phyloP scores from a whole-genome alignment of 495 filamentous ascomycete species.

The Penicillium lagena region DNA sequence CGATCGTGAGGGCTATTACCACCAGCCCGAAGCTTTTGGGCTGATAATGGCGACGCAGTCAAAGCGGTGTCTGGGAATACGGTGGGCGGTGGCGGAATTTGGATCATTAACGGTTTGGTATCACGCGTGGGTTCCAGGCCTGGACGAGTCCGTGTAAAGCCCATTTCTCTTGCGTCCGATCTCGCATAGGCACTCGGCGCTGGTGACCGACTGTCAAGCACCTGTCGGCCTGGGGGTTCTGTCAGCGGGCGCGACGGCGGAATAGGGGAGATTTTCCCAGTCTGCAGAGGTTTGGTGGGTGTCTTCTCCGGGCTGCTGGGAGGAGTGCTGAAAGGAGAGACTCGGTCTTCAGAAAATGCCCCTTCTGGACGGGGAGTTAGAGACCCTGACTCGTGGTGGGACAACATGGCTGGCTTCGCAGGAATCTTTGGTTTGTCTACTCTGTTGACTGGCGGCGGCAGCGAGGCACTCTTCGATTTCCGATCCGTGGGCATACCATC shows the following conservation, averaged over 20 bases:
- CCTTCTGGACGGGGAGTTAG: constrained; percentile 31
- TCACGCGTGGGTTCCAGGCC: constrained; percentile 20
- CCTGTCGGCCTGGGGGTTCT: constrained; percentile 18
- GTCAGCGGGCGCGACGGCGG: constrained; percentile 13
- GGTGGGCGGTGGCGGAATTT: constrained; percentile 23
- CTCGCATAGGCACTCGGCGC: constrained; percentile 1
- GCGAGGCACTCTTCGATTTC: constrained; percentile 33
- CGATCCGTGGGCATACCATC: constrained; percentile 19
- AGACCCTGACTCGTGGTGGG: constrained; percentile 19
- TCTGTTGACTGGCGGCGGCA: constrained; percentile 72
- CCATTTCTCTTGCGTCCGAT: constrained; percentile 23
- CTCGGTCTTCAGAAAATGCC: constrained; percentile 39
- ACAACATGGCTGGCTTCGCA: constrained; percentile 34
- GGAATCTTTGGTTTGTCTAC: constrained; percentile 74
- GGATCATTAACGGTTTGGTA: constrained; percentile 28
- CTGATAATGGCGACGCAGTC: constrained; percentile 20
- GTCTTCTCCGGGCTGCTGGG: constrained; percentile 68
- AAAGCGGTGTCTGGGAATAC: constrained; percentile 13
- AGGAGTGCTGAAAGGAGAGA: constrained; percentile 88
- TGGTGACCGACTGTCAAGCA: constrained; percentile 21
- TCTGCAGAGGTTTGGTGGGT: constrained; percentile 12
- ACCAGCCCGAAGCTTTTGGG: constrained; percentile 13
- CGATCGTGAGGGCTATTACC: constrained; percentile 41
- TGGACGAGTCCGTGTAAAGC: constrained; percentile 19
- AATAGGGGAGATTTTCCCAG: constrained; percentile 5